Conservation (phyloP, 1,284 basidiomycete genomes). For the Cutaneotrichosporon mucoides region DNA sequence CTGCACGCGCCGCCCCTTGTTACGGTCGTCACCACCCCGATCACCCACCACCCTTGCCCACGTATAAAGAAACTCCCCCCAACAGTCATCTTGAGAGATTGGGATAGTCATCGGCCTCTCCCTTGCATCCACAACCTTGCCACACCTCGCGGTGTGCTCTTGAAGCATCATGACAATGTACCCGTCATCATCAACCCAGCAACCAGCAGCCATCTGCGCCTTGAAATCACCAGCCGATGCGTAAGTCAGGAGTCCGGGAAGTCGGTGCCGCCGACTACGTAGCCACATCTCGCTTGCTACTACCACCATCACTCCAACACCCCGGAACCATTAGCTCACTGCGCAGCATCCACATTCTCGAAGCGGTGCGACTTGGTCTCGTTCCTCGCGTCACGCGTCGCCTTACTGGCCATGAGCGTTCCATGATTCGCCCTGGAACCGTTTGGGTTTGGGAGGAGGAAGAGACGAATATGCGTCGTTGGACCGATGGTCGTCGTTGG, state of each 20-base stretch:
- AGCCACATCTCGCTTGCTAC: neutral
- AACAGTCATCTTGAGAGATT: too few species aligned
- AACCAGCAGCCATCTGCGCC: slow-evolving; percentile 45
- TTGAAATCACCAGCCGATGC: slow-evolving; percentile 47
- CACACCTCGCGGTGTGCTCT: too few species aligned
- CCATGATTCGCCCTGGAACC: slow-evolving; percentile 84
- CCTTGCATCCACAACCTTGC: too few species aligned
- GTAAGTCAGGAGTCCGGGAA: slow-evolving; percentile 23
- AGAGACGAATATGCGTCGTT: slow-evolving; percentile 51
- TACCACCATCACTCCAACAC: too few species aligned
- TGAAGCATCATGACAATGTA: slow-evolving; percentile 25
- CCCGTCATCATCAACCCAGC: slow-evolving; percentile 40
- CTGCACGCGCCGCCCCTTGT: too few species aligned
- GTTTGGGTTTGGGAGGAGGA: slow-evolving; percentile 94
- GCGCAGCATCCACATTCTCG: slow-evolving; percentile 71
- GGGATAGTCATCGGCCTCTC: too few species aligned
- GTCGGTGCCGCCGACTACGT: neutral
- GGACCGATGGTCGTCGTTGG: slow-evolving; percentile 54
- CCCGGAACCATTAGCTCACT: neutral
- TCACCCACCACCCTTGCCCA: too few species aligned
- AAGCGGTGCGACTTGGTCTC: slow-evolving; percentile 79
- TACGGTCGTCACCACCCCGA: too few species aligned
- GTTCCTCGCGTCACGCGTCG: slow-evolving; percentile 87
- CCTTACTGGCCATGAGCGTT: slow-evolving; percentile 83
- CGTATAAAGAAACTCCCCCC: too few species aligned